Evolutionary conservation across 2,329 filamentous ascomycete genomes (phyloP), one percentile per base, ranked within the genome.

Genomic region (Neocatenulostroma microsporum): DNA sequence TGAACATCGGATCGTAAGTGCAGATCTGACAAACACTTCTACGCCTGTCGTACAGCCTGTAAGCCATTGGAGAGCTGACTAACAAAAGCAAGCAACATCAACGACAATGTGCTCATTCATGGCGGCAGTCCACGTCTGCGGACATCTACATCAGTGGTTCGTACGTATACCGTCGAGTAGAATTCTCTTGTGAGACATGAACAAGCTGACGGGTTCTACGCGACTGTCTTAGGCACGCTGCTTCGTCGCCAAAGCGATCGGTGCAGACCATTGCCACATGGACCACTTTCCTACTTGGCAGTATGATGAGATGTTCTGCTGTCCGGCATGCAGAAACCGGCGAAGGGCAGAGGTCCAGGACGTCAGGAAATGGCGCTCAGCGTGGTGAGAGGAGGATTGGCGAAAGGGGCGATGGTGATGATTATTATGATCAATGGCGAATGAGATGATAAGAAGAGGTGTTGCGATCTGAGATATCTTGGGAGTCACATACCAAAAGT

Each of bases 101-200:
- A 8, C 12, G n/a, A 27, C 24, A n/a, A 46, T 50, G 46, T 50
- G 47, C 36, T 39, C 19, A 28, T 37, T 40, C 29, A 35, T 47
- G 29, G 19, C 24, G 17, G 44, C 46, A 8, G 25, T 35, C 18
- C 48, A 50, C 37, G 12, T 26, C 34, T 49, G 46, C 42, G 36
- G 32, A 5, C 46, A 49, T 26, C 12, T 33, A 6, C 34, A 47
- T 26, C 31, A 37, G 10, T 43, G 24, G 17, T 36, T 47, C 31
- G 39, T n/a, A n/a, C n/a, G n/a, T n/a, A n/a, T n/a, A n/a, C n/a
- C n/a, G n/a, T n/a, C n/a, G n/a, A n/a, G n/a, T n/a, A n/a, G n/a
- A n/a, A n/a, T n/a, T n/a, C n/a, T n/a, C n/a, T n/a, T n/a, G n/a
- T n/a, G n/a, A n/a, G n/a, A n/a, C n/a, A n/a, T n/a, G n/a, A n/a